Evolutionary conservation across 2,329 filamentous ascomycete species (phyloP).

Genomic region (Pyrenophora graminea): DNA sequence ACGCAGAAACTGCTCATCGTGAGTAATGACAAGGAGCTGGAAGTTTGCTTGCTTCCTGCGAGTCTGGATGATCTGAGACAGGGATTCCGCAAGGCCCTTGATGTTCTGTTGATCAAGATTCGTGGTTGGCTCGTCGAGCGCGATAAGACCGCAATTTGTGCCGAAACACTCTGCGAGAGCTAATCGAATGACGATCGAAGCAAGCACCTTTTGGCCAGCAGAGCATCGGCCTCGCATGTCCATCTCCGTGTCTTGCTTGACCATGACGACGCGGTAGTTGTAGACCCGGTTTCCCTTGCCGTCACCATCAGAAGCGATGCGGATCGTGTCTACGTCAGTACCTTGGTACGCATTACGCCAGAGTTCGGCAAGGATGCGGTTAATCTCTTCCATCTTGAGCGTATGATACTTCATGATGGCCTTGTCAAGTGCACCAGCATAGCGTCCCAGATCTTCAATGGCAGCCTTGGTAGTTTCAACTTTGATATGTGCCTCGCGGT

Average conservation of each 20-base stretch:
- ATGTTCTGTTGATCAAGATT: slow-evolving; percentile 97
- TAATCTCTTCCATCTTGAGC: slow-evolving; percentile 98
- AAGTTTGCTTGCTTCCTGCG: slow-evolving; percentile 90
- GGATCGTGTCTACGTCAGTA: slow-evolving; percentile 94
- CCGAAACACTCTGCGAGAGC: slow-evolving; percentile 97
- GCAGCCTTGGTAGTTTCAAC: slow-evolving; percentile 91
- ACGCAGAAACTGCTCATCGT: slow-evolving; percentile 93
- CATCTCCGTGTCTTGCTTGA: slow-evolving; percentile 97
- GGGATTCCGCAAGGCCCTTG: slow-evolving; percentile 77
- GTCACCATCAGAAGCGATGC: slow-evolving; percentile 91
- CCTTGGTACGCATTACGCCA: slow-evolving; percentile 97
- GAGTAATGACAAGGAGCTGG: slow-evolving; percentile 97
- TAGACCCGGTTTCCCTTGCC: slow-evolving; percentile 77
- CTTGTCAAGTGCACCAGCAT: slow-evolving; percentile 82
- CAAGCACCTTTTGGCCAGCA: slow-evolving; percentile 94
- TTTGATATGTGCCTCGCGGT: slow-evolving; percentile 85
- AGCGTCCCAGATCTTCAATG: slow-evolving; percentile 85
- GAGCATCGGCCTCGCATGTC: slow-evolving; percentile 98
- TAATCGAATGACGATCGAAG: slow-evolving; percentile 94
- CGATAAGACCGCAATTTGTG: slow-evolving; percentile 92
- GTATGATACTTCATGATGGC: slow-evolving; percentile 97
- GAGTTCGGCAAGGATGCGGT: slow-evolving; percentile 90
- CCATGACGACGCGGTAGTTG: slow-evolving; percentile 97
- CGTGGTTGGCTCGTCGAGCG: slow-evolving; percentile 95
- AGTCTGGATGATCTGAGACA: slow-evolving; percentile 84